Evolutionary conservation across 2,329 filamentous ascomycete genomes (phyloP), one percentile per base, ranked within the genome.

Genomic region (Aureobasidium sp.): DNA sequence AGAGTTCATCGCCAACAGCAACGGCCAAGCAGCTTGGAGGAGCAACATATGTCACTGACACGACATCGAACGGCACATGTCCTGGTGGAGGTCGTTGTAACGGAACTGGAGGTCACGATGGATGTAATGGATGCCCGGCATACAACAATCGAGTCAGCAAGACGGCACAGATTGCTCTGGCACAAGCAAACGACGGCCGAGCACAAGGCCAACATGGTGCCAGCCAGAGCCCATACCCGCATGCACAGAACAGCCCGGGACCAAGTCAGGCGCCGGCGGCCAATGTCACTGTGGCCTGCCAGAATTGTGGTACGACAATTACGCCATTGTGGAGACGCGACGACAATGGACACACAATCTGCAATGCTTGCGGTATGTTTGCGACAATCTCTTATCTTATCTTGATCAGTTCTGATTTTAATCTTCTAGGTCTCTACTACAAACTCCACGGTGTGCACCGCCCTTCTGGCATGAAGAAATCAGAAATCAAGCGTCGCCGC

Each of bases 381-480:
- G 64, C 57, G 62, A 58, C 27, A 3, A 51, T 9, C 6, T 39
- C 42, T 59, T 47, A 59, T 59, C 55, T 59, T 39, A 59, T 48
- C 55, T 48, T 20, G 42, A 59, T 56, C 32, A 26, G 41, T 20
- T 15, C 41, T 55, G 15, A 62, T 26, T 41, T 61, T 61, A 67
- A 46, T 69, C 53, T 52, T 46, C 32, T 67, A 96, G 91, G 93
- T 5, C 79, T 99, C 3, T 99, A 99, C 74, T 91, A 95, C 78
- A 97, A 97, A 75, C 85, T 99, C 2, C 94, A 99, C 72, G 92
- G 92, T 61, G 87, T 91, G 34, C 93, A 97, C 74, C 84, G 94
- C 46, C 94, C 94, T 0, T 90, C 94, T 5, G 91, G 91, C n/a
- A 97, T 99, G 94, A 99, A 97, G 76, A 97, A 97, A 75, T 89